These are phyloP conservation scores for Trichoderma harzianum DNA, from an alignment of 2,329 filamentous ascomycete species.

Conservation along the genomic window DNA sequence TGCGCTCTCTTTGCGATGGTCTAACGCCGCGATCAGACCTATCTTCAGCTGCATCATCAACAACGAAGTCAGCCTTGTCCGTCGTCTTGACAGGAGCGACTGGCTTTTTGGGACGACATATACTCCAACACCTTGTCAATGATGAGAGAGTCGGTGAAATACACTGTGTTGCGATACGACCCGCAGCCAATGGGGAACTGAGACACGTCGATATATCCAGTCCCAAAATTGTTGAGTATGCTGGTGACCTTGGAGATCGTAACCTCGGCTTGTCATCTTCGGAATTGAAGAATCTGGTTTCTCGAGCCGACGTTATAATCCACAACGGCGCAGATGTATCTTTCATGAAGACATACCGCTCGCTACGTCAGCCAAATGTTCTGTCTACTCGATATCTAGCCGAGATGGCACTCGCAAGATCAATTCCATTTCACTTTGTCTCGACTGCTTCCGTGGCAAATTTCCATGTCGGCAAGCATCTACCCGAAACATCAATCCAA, in stretches of 20 bases:
- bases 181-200: too few relatives aligned
- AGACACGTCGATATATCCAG: not conserved
- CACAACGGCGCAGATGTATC: not conserved
- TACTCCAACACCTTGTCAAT: not conserved
- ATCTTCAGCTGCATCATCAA: not conserved
- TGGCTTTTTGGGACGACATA: not conserved
- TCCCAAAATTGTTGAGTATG: not conserved
- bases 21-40: not conserved
- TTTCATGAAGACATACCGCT: not conserved
- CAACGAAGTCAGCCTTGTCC: not conserved
- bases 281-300: not conserved
- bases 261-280: not conserved
- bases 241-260: not conserved
- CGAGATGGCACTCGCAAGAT: not conserved
- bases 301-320: not conserved
- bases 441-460: not conserved
- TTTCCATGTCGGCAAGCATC: not conserved
- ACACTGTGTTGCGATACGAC: not conserved
- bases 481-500: not conserved
- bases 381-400: not conserved
- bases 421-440: not conserved
- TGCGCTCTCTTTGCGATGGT: not conserved
- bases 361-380: not conserved
- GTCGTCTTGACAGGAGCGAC: not conserved
- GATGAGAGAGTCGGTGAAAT: not conserved